A percentile compares a stretch with the other conserved stretches of the same genome.
Conservation (phyloP, 1,284 basidiomycete species). For the Rhizoctonia solani region DNA sequence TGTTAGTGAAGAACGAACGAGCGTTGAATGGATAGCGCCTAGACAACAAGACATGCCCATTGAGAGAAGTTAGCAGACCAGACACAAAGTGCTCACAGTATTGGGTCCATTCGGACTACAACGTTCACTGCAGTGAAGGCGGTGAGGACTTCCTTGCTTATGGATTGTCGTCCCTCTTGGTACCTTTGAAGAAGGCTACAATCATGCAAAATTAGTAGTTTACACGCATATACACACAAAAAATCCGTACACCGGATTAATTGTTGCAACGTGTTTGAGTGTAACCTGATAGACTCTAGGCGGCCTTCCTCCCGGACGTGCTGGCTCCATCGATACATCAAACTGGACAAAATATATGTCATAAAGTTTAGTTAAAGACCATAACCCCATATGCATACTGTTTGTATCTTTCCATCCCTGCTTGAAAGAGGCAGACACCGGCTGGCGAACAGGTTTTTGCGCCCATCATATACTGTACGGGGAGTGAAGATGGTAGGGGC, state of each 20-base stretch:
- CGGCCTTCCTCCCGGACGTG: conserved; percentile 42
- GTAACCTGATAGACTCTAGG: conserved; percentile 61
- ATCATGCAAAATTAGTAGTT: not conserved
- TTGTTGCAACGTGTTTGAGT: conserved; percentile 65
- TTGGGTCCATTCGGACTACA: conserved; percentile 74
- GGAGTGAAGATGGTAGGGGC: not conserved
- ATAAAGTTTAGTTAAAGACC: not conserved
- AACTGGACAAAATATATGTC: conserved; percentile 11
- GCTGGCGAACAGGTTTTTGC: conserved; percentile 72
- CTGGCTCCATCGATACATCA: not conserved
- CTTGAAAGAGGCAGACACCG: conserved; percentile 56
- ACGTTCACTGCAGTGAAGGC: conserved; percentile 78
- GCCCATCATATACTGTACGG: conserved; percentile 67
- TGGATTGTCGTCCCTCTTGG: conserved; percentile 64
- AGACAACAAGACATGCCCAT: not conserved
- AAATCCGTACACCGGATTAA: conserved; percentile 70
- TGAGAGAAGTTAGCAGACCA: conserved; percentile 6
- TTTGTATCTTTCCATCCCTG: not conserved
- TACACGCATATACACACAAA: not conserved
- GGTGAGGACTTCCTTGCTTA: conserved; percentile 69
- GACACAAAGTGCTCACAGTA: conserved; percentile 46
- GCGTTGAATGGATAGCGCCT: conserved; percentile 70
- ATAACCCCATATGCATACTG: not conserved
- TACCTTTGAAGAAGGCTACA: conserved; percentile 67
- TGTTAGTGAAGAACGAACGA: conserved; percentile 71